Evolutionary conservation across 2,329 filamentous ascomycete genomes (phyloP).

Genomic region (Cytospora chrysosperma): DNA sequence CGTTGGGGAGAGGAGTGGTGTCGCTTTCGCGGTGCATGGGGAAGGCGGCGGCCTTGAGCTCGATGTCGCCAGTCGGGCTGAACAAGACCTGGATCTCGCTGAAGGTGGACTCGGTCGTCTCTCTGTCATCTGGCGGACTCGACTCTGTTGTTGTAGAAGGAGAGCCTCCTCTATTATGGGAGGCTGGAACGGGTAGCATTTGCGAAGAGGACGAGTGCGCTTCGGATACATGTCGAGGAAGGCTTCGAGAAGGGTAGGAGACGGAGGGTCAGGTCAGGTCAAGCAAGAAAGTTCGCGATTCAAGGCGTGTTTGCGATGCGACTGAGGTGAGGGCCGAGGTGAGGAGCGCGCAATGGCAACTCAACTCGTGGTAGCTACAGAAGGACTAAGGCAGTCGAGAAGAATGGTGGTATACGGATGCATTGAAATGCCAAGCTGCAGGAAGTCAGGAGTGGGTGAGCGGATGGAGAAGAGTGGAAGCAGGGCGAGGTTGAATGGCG

Average conservation of each 20-base stretch:
- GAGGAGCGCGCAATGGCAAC: slow-evolving; percentile 11
- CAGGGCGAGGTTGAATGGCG: neutral
- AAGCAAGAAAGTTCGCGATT: slow-evolving; percentile 1
- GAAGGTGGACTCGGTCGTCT: slow-evolving; percentile 23
- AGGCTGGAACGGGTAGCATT: slow-evolving; percentile 25
- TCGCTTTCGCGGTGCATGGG: slow-evolving; percentile 21
- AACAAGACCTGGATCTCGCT: slow-evolving; percentile 23
- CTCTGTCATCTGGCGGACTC: slow-evolving; percentile 21
- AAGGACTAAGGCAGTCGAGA: slow-evolving; percentile 5
- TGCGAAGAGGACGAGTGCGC: slow-evolving; percentile 24
- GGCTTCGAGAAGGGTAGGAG: slow-evolving; percentile 10
- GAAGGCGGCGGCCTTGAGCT: slow-evolving; percentile 15
- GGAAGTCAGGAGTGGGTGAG: slow-evolving; percentile 1
- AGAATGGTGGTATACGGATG: slow-evolving; percentile 16
- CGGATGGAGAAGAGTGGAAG: slow-evolving; percentile 15
- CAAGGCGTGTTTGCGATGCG: slow-evolving; percentile 7
- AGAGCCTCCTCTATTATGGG: slow-evolving; percentile 22
- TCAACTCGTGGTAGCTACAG: slow-evolving; percentile 18
- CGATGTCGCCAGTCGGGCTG: slow-evolving; percentile 23
- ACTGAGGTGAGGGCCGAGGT: slow-evolving; percentile 6
- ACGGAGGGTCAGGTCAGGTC: neutral
- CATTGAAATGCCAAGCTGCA: slow-evolving; percentile 20
- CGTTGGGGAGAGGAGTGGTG: slow-evolving; percentile 19
- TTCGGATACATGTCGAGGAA: slow-evolving; percentile 26
- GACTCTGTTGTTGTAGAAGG: slow-evolving; percentile 18